phyloP scores from a whole-genome alignment of 371 early-diverging fungal genomes.

The Actinomortierella ambigua region DNA sequence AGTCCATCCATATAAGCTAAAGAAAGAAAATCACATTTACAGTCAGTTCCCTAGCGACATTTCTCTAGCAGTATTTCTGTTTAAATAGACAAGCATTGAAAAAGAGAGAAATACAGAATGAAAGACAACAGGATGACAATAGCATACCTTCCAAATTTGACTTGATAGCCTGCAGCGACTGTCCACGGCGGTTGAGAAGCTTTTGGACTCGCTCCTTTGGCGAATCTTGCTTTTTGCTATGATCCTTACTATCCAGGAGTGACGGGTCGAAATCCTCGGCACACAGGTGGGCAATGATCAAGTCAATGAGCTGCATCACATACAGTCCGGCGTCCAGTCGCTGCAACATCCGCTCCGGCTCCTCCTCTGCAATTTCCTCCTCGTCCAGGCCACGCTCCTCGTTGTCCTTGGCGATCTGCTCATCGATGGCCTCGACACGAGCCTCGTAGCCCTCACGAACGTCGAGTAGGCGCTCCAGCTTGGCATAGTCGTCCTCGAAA shows the following conservation, averaged over 20 bases:
- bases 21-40: neutral
- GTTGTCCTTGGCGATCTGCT: constrained; percentile 51
- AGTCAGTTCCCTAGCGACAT: too few relatives aligned
- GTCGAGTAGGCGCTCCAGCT: constrained; percentile 79
- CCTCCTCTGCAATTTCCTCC: constrained; percentile 64
- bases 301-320: constrained; percentile 78
- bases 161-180: constrained; percentile 39
- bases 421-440: constrained; percentile 58
- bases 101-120: too few relatives aligned
- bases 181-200: constrained; percentile 38
- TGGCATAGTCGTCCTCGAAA: constrained; percentile 77
- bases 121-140: too few relatives aligned
- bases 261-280: constrained; percentile 54
- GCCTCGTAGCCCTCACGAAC: constrained; percentile 70
- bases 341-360: constrained; percentile 56
- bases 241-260: constrained; percentile 16
- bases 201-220: constrained; percentile 8
- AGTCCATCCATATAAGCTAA: constrained; percentile 35
- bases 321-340: constrained; percentile 85
- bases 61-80: too few relatives aligned
- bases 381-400: constrained; percentile 58
- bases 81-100: too few relatives aligned
- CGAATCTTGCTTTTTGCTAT: neutral
- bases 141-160: constrained; percentile 22
- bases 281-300: constrained; percentile 66